phyloP scores from a whole-genome alignment of 139 green algal genomes.

The Deuterostichococcus epilithicus region DNA sequence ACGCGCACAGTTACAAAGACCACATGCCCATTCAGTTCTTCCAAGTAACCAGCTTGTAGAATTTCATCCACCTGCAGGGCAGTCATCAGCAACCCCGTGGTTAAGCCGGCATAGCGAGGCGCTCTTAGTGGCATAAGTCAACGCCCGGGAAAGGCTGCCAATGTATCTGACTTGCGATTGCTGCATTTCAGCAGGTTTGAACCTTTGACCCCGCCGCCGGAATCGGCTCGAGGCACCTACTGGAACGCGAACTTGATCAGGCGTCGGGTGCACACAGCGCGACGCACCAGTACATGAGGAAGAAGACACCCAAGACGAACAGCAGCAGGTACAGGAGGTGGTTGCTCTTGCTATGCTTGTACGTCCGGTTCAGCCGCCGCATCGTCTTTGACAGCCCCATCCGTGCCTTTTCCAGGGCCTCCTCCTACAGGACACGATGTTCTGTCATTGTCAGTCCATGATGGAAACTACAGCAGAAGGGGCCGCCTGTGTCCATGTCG shows the following conservation, averaged over 20 bases:
- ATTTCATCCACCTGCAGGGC: constrained; percentile 10
- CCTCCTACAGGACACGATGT: constrained; percentile 14
- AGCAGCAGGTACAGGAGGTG: constrained; percentile 41
- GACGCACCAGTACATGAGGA: constrained; percentile 25
- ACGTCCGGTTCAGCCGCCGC: constrained; percentile 19
- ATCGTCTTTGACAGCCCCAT: constrained; percentile 22
- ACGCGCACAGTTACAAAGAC: not conserved
- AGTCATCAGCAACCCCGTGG: no score
- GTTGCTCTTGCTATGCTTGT: constrained; percentile 38
- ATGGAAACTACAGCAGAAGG: no score
- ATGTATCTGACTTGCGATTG: no score
- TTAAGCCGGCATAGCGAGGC: no score
- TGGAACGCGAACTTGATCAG: no score
- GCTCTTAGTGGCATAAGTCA: no score
- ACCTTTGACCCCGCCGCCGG: no score
- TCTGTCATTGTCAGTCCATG: not conserved
- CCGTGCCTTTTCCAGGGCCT: constrained; percentile 28
- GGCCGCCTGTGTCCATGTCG: no score
- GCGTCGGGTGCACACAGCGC: no score
- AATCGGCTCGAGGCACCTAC: no score
- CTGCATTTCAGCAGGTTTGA: no score
- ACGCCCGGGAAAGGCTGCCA: no score
- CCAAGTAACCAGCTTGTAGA: constrained; percentile 18
- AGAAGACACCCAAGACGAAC: constrained; percentile 34
- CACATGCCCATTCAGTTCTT: constrained; percentile 2